These are phyloP conservation scores for Puccinia triticina DNA, from an alignment of 1,284 basidiomycete genomes.

Conservation along the genomic window DNA sequence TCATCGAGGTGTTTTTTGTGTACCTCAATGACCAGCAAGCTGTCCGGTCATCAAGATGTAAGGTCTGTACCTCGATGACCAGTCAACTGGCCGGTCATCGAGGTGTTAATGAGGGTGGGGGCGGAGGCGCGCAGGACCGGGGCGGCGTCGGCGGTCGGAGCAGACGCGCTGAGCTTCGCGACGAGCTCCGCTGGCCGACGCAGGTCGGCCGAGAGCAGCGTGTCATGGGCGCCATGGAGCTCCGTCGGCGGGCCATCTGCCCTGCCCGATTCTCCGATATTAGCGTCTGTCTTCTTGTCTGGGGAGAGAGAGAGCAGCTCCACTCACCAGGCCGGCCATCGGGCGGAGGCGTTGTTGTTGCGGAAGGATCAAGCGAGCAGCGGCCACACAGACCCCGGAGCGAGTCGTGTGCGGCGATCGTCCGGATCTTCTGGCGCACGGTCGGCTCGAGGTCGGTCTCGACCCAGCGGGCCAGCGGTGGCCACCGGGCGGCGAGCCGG, in stretches of 20 bases:
- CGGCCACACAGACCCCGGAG: not conserved
- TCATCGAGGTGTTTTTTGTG: too few species aligned
- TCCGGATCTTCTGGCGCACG: not conserved
- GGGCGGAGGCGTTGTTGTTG: too few species aligned
- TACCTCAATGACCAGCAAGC: too few species aligned
- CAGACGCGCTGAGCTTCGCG: not conserved
- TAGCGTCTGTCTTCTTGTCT: too few species aligned
- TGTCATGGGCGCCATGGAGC: constrained; percentile 7
- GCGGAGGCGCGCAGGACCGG: not conserved
- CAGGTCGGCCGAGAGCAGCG: constrained; percentile 28
- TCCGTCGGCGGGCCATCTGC: not conserved
- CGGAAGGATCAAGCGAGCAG: too few species aligned
- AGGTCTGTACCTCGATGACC: too few species aligned
- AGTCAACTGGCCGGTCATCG: too few species aligned
- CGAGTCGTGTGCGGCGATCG: not conserved
- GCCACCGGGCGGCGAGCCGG: not conserved
- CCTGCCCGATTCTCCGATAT: too few species aligned
- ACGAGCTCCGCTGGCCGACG: not conserved
- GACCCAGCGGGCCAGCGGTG: not conserved
- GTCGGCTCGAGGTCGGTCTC: constrained; percentile 37
- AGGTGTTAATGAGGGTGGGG: too few species aligned
- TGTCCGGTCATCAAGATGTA: too few species aligned
- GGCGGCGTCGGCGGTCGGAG: not conserved
- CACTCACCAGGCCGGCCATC: too few species aligned
- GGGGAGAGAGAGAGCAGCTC: too few species aligned